phyloP scores from a whole-genome alignment of 345 rosid genomes.

The Anacardium occidentale region DNA sequence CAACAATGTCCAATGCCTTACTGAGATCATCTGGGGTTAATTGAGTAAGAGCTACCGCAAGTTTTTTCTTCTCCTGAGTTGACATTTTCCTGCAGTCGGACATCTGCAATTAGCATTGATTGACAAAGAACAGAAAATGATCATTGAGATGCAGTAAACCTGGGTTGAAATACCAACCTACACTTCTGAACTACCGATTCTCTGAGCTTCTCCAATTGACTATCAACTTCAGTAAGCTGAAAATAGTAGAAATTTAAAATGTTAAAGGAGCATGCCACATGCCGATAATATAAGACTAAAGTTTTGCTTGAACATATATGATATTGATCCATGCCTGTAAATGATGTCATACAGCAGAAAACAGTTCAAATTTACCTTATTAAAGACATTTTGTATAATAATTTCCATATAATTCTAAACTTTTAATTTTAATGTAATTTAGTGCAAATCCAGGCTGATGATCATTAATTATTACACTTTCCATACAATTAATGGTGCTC shows the following conservation, averaged over 20 bases:
- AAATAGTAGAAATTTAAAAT: conserved; percentile 16
- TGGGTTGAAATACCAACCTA: conserved; percentile 45
- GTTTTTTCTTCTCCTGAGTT: conserved; percentile 66
- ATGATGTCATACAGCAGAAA: neutral
- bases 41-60: conserved; percentile 50
- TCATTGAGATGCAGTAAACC: neutral
- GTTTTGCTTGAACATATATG: neutral
- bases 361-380: neutral
- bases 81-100: conserved; percentile 49
- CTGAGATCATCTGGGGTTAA: conserved; percentile 61
- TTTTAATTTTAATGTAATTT: no score
- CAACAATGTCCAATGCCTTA: conserved; percentile 71
- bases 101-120: neutral
- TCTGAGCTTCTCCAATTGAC: conserved; percentile 57
- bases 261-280: neutral
- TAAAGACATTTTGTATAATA: neutral
- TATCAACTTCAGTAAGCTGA: conserved; percentile 65
- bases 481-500: neutral
- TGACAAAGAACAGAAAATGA: neutral
- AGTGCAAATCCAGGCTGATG: no score
- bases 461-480: neutral
- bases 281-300: neutral
- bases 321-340: neutral
- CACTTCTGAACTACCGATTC: conserved; percentile 58
- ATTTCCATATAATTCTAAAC: no score